A percentile compares a stretch with the other conserved stretches of the same genome.
Conservation (phyloP, 2,329 filamentous ascomycete genomes). For the Xylariomycetidae sp. region DNA sequence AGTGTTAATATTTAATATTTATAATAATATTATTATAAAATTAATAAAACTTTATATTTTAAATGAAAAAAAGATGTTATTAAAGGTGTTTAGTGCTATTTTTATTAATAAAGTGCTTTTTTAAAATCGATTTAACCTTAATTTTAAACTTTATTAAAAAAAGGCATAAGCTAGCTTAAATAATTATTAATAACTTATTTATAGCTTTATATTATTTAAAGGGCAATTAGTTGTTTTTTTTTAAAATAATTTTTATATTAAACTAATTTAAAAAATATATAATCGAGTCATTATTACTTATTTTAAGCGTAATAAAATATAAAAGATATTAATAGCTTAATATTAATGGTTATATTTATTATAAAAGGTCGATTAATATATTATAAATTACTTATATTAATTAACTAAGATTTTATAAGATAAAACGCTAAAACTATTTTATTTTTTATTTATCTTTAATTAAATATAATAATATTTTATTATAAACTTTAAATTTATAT, state of each 20-base stretch:
- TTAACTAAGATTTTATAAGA: background rate
- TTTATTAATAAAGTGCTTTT: background rate
- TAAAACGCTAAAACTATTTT: background rate
- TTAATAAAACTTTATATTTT: background rate
- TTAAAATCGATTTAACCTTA: background rate
- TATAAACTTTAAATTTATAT: background rate
- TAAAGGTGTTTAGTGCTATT: background rate
- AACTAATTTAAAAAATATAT: constrained; percentile 1
- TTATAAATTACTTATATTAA: too few relatives aligned
- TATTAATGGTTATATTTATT: too few relatives aligned
- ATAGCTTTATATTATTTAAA: background rate
- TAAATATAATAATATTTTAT: constrained; percentile 1
- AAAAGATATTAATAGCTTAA: too few relatives aligned
- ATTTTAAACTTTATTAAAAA: background rate
- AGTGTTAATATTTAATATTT: background rate
- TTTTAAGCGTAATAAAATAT: too few relatives aligned
- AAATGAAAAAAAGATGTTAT: background rate
- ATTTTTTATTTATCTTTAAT: background rate
- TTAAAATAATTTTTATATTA: background rate
- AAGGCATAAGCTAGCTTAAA: too few relatives aligned
- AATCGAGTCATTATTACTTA: too few relatives aligned
- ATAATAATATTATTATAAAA: background rate
- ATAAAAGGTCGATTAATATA: too few relatives aligned
- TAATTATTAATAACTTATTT: too few relatives aligned
- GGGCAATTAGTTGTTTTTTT: background rate